These are phyloP conservation scores for Phytophthora fragariaefolia DNA, from an alignment of 352 stramenopile genomes.

Conservation along the genomic window DNA sequence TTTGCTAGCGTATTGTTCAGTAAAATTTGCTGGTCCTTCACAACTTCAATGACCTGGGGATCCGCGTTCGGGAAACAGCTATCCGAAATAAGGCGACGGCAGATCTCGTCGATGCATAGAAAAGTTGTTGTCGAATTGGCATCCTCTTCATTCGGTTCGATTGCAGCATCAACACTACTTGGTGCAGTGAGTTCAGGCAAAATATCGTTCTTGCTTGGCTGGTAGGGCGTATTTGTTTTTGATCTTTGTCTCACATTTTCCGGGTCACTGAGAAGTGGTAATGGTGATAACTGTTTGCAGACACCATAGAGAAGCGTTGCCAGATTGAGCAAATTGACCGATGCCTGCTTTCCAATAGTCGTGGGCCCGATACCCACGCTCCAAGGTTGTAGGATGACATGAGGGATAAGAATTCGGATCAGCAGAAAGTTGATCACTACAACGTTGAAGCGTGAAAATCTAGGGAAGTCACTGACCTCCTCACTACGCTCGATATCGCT, in stretches of 20 bases:
- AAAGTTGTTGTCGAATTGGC: conserved; percentile 18
- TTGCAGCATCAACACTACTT: neutral
- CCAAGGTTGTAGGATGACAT: conserved; percentile 63
- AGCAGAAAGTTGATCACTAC: conserved; percentile 72
- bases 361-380: conserved; percentile 44
- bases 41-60: conserved; percentile 31
- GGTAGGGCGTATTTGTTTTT: conserved; percentile 2
- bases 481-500: neutral
- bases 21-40: conserved; percentile 35
- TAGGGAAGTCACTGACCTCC: neutral
- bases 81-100: conserved; percentile 33
- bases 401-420: conserved; percentile 62
- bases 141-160: conserved; percentile 1
- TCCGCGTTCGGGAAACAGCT: conserved; percentile 39
- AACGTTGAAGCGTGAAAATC: conserved; percentile 53
- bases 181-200: neutral
- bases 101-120: conserved; percentile 41
- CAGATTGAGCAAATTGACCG: conserved; percentile 52
- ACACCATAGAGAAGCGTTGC: conserved; percentile 66
- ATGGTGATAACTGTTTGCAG: conserved; percentile 43
- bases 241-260: conserved; percentile 18
- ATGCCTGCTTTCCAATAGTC: conserved; percentile 30
- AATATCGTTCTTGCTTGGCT: conserved; percentile 3
- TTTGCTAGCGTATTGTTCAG: conserved; percentile 13
- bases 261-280: conserved; percentile 35